Evolutionary conservation across 345 rosid genomes (phyloP), one percentile per base, ranked within the genome.

Genomic region (Mercurialis annua): DNA sequence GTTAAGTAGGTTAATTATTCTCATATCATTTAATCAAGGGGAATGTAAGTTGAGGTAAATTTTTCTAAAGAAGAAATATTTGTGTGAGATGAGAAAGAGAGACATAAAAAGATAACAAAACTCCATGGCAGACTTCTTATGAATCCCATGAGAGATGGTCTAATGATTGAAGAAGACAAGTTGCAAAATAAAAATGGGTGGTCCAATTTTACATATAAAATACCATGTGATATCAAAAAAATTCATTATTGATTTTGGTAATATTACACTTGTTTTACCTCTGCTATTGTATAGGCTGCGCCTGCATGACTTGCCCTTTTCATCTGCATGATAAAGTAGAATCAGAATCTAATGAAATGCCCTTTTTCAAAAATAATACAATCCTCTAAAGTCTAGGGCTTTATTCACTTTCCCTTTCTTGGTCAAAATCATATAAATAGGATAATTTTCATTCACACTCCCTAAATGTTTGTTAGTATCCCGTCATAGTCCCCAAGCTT

Each of bases 271-370:
- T n/a, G n/a, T n/a, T n/a, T n/a, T n/a, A n/a, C 23, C 34, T 29
- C 3, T 14, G 20, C 44, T 40, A 38, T 69, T 57, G 62, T 57
- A 58, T 50, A 49, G 31, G 11, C 15, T 51, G 72, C 76, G 80
- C 83, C 77, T 75, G 83, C 76, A 62, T 77, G 82, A 72, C 75
- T 67, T 77, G 84, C 31, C 77, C 77, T 71, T 82, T 73, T 77
- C 86, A 75, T 60, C 64, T 30, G 43, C 71, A 51, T 61, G 59
- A 72, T 66, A 79, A 79, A 71, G 78, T 23, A 0, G 36, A 31
- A 9, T 27, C 31, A 29, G 9, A 62, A 23, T 42, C 52, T 6
- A 26, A 23, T n/a, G 24, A 15, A 47, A 0, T 21, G 20, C 52
- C 36, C 30, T 44, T 40, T 21, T 46, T 10, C 14, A 40, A 40